Evolutionary conservation across 2,329 filamentous ascomycete species (phyloP), one percentile per base, ranked within the genome.

Genomic region (Talaromyces sp.): DNA sequence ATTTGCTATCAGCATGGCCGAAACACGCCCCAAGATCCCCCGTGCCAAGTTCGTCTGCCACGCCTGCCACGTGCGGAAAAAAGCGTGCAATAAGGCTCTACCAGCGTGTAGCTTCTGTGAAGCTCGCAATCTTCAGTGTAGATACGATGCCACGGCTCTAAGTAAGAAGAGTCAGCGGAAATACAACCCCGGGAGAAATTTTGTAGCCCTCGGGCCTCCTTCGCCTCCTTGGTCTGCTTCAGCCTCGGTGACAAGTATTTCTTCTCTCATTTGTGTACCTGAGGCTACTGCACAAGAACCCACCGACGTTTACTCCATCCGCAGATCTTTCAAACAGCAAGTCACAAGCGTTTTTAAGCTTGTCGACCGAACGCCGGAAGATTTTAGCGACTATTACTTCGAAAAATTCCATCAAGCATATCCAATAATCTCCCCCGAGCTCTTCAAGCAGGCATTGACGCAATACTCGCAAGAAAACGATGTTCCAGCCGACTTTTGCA

Each of bases 121-220:
- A 26, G 54, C 54, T 17, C 59, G 59, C 17, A 57, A 53, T 12
- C 12, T 61, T 11, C 29, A 52, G 19, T 61, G 59, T 27, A 54
- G 43, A 31, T 61, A 61, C 38, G 59, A 61, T 58, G 3, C 19
- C 3, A 32, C 38, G 11, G 43, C 29, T n/a, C 46, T 24, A 7
- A 26, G 43, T 31, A 48, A 31, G 24, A 57, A 51, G 31, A 27
- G 29, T n/a, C 12, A n/a, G 7, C 59, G 59, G 10, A 12, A 55
- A 50, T 61, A 61, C 51, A 61, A 61, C 31, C 59, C 59, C 9
- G 59, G 59, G 10, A 54, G 48, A 26, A 51, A 58, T 31, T 61
- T 61, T 50, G 56, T 61, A 31, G 55, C 55, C 29, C 32, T 48
- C 24, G 48, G 38, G 26, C 27, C 48, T 48, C 43, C n/a, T 46